Evolutionary conservation across 768 basidiomycete genomes (phyloP).

Genomic region (Russula sp.): DNA sequence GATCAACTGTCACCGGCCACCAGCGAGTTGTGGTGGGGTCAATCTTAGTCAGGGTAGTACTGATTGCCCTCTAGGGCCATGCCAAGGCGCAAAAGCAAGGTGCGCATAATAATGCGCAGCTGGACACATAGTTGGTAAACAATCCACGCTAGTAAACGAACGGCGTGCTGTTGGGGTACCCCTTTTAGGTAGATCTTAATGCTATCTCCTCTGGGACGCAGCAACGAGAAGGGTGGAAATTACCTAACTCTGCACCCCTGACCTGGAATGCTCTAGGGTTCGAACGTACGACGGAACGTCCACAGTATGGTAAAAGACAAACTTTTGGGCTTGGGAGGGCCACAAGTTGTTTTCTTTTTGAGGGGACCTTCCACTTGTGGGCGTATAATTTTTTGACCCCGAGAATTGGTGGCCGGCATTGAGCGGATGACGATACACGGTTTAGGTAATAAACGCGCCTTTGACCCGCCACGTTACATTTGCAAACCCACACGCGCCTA

Average conservation of each 20-base stretch:
- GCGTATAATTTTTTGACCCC: background rate
- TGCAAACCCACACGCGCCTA: conserved; percentile 6
- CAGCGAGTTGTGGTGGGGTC: background rate
- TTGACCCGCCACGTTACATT: conserved; percentile 14
- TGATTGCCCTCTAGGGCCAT: background rate
- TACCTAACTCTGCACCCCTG: conserved; percentile 14
- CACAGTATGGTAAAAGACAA: background rate
- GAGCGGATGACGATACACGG: conserved; percentile 2
- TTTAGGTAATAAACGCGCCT: conserved; percentile 16
- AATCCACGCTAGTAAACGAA: background rate
- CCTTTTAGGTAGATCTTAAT: background rate
- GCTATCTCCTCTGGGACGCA: conserved; percentile 12
- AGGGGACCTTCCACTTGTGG: background rate
- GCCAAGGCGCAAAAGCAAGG: background rate
- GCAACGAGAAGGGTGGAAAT: conserved; percentile 8
- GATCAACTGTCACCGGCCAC: background rate
- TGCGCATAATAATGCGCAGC: background rate
- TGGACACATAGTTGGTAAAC: background rate
- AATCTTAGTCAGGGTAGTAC: background rate
- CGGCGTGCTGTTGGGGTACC: background rate
- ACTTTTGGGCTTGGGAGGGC: background rate
- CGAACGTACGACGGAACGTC: background rate
- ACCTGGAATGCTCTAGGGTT: conserved; percentile 1
- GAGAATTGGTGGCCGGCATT: conserved; percentile 6
- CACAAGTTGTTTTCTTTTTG: background rate